Evolutionary conservation across 495 filamentous ascomycete species (phyloP), one percentile per base, ranked within the genome.

Genomic region (Lophium mytilinum): DNA sequence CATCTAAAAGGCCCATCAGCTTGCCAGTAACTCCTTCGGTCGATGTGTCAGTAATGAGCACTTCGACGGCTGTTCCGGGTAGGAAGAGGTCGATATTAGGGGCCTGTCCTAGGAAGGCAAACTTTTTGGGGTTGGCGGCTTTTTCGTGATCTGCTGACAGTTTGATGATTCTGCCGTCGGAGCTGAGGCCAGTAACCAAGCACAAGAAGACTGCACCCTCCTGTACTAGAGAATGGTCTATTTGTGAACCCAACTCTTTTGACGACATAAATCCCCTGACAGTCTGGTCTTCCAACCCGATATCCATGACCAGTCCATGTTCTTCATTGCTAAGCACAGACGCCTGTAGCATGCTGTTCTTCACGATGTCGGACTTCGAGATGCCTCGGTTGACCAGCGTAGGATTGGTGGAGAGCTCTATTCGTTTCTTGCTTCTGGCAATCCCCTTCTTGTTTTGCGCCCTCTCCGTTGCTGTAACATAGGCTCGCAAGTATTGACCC

Each of bases 231-330:
- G 79, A 75, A 52, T 83, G 73, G 24, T 86, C 76, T 30, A 81
- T 65, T 35, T 73, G 73, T 34, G 75, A 66, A 34, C 82, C 83
- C 19, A 95, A 72, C 66, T 97, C 90, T 67, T 89, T 91, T 12
- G 84, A 85, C n/a, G 90, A 83, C 71, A 98, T 79, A 73, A 98
- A 98, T 1, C 86, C 94, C 66, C 81, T 84, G 36, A 90, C 57
- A 35, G 78, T 71, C 15, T 79, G 73, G 47, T 83, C 82, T 45
- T 81, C 76, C 19, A 96, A 76, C 12, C 87, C 88, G 39, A 98
- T 73, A 63, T 96, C 88, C 91, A 97, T 95, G 52, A 97, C 78
- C 53, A 95, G 73, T 63, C 93, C 93, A 69, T 96, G 92, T 61
- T 98, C 93, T 72, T 98, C 93, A 18, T 93, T 85, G 66, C 92